Evolutionary conservation across 805 yeast species (phyloP).

Genomic region (Wickerhamomyces chambardii): DNA sequence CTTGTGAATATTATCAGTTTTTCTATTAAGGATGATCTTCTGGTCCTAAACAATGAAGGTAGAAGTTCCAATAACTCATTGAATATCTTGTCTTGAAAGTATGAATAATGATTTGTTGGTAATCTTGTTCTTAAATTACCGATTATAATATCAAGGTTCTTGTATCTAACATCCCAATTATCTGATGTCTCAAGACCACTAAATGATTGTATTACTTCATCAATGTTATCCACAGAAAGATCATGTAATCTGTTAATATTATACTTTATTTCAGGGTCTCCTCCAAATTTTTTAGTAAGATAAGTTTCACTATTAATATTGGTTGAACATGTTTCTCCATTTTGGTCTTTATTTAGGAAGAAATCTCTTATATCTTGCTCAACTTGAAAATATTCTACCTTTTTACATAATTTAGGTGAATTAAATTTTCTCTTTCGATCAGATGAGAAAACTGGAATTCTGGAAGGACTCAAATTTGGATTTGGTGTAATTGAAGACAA

Average conservation of each 20-base stretch:
- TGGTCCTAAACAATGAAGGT: conserved; percentile 3
- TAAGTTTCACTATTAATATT: conserved; percentile 5
- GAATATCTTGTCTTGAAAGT: conserved; percentile 9
- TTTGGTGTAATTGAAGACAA: neutral
- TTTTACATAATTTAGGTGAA: neutral
- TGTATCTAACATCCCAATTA: conserved; percentile 12
- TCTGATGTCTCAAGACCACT: conserved; percentile 11
- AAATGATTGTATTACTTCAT: conserved; percentile 3
- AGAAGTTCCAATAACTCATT: conserved; percentile 9
- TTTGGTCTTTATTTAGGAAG: neutral
- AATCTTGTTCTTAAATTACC: conserved; percentile 10
- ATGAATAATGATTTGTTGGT: conserved; percentile 5
- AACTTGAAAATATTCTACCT: neutral
- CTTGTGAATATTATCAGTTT: conserved; percentile 13
- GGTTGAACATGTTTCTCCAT: neutral
- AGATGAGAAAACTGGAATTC: neutral
- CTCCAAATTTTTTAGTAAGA: conserved; percentile 9
- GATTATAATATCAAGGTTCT: conserved; percentile 11
- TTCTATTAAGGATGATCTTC: conserved; percentile 8
- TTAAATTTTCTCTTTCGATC: neutral
- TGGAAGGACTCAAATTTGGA: neutral
- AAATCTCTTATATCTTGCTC: neutral
- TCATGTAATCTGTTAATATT: conserved; percentile 2
- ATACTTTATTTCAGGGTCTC: conserved; percentile 9
- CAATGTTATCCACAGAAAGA: conserved; percentile 4